Evolutionary conservation across 164 flowering plant genomes (phyloP).

Genomic region (Vitis rupestris): DNA sequence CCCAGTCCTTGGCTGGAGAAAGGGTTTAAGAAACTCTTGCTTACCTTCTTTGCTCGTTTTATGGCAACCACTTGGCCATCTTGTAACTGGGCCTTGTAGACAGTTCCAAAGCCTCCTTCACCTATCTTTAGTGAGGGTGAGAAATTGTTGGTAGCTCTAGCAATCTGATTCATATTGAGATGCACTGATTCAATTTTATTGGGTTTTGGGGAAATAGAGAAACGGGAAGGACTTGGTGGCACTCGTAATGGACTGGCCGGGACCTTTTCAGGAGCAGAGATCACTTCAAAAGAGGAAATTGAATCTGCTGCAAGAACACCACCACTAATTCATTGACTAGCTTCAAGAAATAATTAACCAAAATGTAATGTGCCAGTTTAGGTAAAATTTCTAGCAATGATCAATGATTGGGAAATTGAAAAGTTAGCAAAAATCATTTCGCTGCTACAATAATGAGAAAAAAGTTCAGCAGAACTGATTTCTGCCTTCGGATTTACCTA

Average conservation of each 20-base stretch:
- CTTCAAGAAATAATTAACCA: not conserved
- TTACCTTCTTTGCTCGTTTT: conserved; percentile 91
- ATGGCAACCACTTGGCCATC: conserved; percentile 86
- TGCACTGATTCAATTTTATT: conserved; percentile 67
- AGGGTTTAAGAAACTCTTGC: not conserved
- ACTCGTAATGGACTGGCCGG: conserved; percentile 51
- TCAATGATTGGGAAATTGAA: not conserved
- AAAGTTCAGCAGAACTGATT: not conserved
- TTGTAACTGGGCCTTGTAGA: conserved; percentile 72
- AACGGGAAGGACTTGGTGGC: conserved; percentile 86
- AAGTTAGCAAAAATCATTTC: no score
- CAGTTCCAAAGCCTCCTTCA: conserved; percentile 92
- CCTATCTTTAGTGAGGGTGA: conserved; percentile 66
- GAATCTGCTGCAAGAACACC: conserved; percentile 57
- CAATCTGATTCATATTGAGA: conserved; percentile 65
- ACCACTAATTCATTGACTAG: not conserved
- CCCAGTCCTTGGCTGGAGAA: not conserved
- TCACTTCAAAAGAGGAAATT: conserved; percentile 46
- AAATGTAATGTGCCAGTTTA: not conserved
- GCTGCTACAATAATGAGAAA: not conserved
- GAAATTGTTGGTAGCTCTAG: conserved; percentile 76
- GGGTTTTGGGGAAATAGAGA: conserved; percentile 64
- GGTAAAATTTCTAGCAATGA: not conserved
- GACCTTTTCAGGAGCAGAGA: conserved; percentile 43
- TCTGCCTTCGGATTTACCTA: not conserved